Percentiles rank a stretch among this genome's conserved stretches.
phyloP scores from a whole-genome alignment of 306 rosid genomes.

The Dalbergia cultrata region DNA sequence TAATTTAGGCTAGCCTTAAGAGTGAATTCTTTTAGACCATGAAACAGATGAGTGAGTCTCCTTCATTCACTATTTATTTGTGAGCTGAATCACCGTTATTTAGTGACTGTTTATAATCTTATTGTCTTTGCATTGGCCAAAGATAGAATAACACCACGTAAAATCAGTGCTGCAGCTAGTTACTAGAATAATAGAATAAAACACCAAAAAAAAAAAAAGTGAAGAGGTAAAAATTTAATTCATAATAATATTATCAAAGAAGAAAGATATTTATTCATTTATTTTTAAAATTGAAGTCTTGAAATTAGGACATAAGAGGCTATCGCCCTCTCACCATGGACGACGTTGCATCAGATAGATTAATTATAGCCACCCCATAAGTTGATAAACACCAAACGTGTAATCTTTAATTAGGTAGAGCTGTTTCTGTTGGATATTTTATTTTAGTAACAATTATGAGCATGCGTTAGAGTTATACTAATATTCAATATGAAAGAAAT shows the following conservation, averaged over 20 bases:
- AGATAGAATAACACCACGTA: conserved; percentile 21
- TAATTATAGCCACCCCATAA: background rate
- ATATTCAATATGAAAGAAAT: background rate
- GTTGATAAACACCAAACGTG: background rate
- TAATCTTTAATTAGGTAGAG: background rate
- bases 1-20: conserved; percentile 58
- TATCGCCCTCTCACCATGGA: too few species aligned
- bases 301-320: too few species aligned
- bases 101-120: conserved; percentile 27
- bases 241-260: too few species aligned
- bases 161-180: background rate
- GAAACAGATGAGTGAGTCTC: conserved; percentile 52
- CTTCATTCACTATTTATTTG: conserved; percentile 34
- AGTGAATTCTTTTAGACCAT: conserved; percentile 38
- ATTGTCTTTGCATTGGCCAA: conserved; percentile 24
- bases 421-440: background rate
- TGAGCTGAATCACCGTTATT: conserved; percentile 24
- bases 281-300: too few species aligned
- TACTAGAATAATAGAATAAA: too few species aligned
- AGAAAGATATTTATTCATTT: too few species aligned
- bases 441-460: background rate
- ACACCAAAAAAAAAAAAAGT: background rate
- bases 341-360: background rate
- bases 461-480: background rate
- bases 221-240: too few species aligned